These are phyloP conservation scores for Stereum hirsutum DNA, from an alignment of 1,284 basidiomycete genomes.

Conservation along the genomic window DNA sequence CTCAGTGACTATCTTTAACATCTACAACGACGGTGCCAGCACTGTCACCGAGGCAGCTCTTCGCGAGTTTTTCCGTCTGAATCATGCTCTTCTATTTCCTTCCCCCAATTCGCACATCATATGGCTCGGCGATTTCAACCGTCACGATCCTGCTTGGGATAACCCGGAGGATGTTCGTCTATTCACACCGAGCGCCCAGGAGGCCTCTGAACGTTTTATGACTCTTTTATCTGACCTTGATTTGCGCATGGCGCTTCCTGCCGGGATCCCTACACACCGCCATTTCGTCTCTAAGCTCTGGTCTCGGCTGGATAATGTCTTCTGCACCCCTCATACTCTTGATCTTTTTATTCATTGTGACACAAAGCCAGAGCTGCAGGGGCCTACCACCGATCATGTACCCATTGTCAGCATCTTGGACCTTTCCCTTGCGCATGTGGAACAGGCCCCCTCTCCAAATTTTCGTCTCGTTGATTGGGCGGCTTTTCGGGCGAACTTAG, in stretches of 20 bases:
- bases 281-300: constrained; percentile 16
- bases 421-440: constrained; percentile 8
- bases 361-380: constrained; percentile 6
- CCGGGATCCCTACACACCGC: constrained; percentile 19
- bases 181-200: constrained; percentile 16
- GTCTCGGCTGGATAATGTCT: constrained; percentile 27
- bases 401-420: constrained; percentile 14
- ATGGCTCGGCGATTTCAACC: constrained; percentile 40
- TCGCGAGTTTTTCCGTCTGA: neutral
- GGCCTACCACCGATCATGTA: constrained; percentile 18
- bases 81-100: neutral
- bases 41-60: constrained; percentile 2
- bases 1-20: neutral
- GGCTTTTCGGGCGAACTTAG: constrained; percentile 12
- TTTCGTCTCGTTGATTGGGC: constrained; percentile 18
- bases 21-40: constrained; percentile 2
- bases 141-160: constrained; percentile 40
- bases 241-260: constrained; percentile 20
- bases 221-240: constrained; percentile 10
- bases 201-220: constrained; percentile 14
- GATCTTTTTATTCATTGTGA: constrained; percentile 15
- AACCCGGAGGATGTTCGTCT: constrained; percentile 25
- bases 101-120: constrained; percentile 14
- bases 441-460: constrained; percentile 8
- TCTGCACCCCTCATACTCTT: constrained; percentile 9